Evolutionary conservation across 768 basidiomycete genomes (phyloP), one percentile per base, ranked within the genome.

Genomic region (Boletus bicolor): DNA sequence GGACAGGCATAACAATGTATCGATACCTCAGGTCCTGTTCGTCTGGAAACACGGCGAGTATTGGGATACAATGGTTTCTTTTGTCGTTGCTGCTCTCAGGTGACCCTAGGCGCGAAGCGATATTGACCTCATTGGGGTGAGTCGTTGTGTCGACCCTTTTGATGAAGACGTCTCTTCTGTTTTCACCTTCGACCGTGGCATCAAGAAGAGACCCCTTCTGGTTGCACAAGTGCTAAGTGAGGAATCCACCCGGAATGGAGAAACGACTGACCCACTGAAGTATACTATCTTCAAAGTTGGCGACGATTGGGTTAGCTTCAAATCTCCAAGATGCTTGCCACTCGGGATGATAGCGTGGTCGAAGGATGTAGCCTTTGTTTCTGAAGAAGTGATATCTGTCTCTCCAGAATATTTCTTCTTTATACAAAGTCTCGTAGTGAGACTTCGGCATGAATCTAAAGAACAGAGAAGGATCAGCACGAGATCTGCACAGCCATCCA

Each of bases 311-410:
- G 24, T 43, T 43, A 24, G 2, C 7, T 15, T 43, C 42, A 7
- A 43, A 43, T 24, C 42, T 43, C 42, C 73, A 74, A 0, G 71
- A 75, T 0, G 74, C 60, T 3, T 61, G 32, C 72, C 72, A 75
- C 2, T 51, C 49, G 2, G 65, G 65, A 28, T 54, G 58, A 44
- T 64, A 67, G 0, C 72, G 63, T 0, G 72, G 66, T 12, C 69
- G 61, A 19, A 73, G 60, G 5, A 47, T 49, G 34, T 69, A 73
- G 0, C 72, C 72, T 17, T 55, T 54, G 1, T 14, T 39, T 28
- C 44, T 48, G 35, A 67, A 57, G 36, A 62, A 68, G 0, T 49
- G 9, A 2, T 54, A 61, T 12, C 57, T 57, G 0, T 68, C 55
- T 4, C 57, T 49, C 68, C 68, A 69, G 6, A 58, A 68, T 0